Conservation (phyloP, 306 rosid genomes). For the Canavalia ensiformis region DNA sequence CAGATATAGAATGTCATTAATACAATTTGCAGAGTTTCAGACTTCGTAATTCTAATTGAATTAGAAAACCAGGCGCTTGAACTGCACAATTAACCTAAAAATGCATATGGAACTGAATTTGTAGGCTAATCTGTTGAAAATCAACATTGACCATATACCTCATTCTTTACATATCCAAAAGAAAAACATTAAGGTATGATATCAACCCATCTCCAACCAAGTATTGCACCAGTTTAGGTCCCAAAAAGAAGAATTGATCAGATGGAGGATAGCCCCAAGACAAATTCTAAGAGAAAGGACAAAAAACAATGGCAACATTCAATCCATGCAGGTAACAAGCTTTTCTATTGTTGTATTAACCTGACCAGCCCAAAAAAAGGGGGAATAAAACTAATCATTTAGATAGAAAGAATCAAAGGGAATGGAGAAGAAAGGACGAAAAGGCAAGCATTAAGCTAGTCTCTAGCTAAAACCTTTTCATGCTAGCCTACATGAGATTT, state of each 20-base stretch:
- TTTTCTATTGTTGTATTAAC: neutral
- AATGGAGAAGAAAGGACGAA: neutral
- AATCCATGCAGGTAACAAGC: neutral
- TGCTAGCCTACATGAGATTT: neutral
- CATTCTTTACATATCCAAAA: neutral
- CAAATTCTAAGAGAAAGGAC: neutral
- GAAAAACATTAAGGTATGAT: constrained; percentile 14
- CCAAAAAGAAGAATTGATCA: neutral
- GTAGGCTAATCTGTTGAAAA: constrained; percentile 11
- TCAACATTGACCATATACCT: constrained; percentile 6
- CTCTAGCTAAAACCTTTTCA: neutral
- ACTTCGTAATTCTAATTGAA: constrained; percentile 37
- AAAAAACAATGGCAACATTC: neutral
- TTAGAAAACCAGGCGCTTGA: constrained; percentile 8
- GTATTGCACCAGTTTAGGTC: neutral
- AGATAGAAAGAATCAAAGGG: constrained; percentile 5
- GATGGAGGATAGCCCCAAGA: neutral
- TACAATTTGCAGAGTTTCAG: constrained; percentile 2
- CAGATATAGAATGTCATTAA: constrained; percentile 38
- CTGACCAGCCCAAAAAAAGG: neutral
- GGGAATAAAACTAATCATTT: neutral
- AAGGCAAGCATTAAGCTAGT: constrained; percentile 2
- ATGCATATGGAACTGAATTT: neutral
- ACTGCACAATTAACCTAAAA: constrained; percentile 10
- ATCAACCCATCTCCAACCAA: neutral